A percentile compares a stretch with the other conserved stretches of the same genome.
Conservation (phyloP, 2,329 filamentous ascomycete genomes). For the Trichoderma afroharzianum region DNA sequence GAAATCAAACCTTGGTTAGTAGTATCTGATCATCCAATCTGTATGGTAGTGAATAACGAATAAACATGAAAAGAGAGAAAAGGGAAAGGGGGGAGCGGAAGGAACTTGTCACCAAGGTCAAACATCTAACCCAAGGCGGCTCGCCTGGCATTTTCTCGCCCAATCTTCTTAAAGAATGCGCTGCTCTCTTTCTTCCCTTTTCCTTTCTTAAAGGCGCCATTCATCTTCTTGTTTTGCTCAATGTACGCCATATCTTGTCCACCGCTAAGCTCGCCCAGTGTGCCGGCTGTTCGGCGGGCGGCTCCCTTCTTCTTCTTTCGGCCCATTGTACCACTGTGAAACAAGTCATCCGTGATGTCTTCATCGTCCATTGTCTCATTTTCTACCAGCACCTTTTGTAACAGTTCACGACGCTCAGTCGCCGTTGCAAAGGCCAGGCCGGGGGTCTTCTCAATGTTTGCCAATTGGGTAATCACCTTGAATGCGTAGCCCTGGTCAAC, state of each 20-base stretch:
- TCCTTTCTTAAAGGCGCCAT: conserved; percentile 41
- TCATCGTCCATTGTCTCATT: conserved; percentile 75
- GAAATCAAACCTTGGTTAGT: background rate
- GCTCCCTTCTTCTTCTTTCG: conserved; percentile 51
- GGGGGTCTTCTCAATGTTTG: conserved; percentile 81
- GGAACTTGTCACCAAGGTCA: background rate
- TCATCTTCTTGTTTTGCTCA: conserved; percentile 72
- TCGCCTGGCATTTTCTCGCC: conserved; percentile 38
- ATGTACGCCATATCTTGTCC: conserved; percentile 98
- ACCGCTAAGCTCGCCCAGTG: conserved; percentile 79
- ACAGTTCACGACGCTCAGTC: conserved; percentile 75
- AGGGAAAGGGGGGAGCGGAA: background rate
- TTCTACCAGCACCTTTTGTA: conserved; percentile 85
- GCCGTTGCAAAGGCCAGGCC: conserved; percentile 77
- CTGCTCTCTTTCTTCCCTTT: conserved; percentile 39
- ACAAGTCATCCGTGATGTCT: conserved; percentile 50
- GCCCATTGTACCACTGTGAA: conserved; percentile 44
- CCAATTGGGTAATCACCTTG: conserved; percentile 95
- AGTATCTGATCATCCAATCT: conserved; percentile 5
- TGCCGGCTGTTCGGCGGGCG: conserved; percentile 77
- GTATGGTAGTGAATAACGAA: background rate
- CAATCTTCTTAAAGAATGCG: conserved; percentile 42
- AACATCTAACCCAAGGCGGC: conserved; percentile 20
- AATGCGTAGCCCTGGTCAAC: conserved; percentile 98
- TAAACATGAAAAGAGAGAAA: background rate